A percentile compares a stretch with the other conserved stretches of the same genome.
Evolutionary conservation across 2,329 filamentous ascomycete species (phyloP).

Genomic region (Delphinella strobiligena): DNA sequence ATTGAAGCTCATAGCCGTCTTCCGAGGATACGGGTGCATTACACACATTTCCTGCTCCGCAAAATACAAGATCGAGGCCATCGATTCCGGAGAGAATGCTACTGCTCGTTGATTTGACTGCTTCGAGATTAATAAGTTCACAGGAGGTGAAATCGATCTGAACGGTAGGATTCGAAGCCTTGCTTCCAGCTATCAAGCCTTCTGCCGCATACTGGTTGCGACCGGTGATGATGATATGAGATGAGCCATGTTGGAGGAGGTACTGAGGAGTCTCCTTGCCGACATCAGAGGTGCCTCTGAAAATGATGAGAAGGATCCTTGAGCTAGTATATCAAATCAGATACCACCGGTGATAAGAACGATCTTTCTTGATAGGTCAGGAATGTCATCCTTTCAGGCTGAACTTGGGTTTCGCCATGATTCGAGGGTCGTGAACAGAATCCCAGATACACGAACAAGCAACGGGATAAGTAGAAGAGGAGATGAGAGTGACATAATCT

Average conservation of each 20-base stretch:
- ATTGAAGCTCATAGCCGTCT: slow-evolving; percentile 17
- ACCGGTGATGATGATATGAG: slow-evolving; percentile 41
- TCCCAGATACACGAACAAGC: too few species aligned
- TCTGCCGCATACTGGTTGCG: slow-evolving; percentile 32
- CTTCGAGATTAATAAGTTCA: slow-evolving; percentile 39
- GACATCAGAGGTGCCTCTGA: slow-evolving; percentile 31
- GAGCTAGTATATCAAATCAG: neutral
- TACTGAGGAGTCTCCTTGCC: slow-evolving; percentile 33
- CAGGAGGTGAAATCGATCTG: slow-evolving; percentile 35
- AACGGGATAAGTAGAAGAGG: neutral
- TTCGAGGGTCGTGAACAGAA: neutral
- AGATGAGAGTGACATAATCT: neutral
- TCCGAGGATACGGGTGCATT: slow-evolving; percentile 11
- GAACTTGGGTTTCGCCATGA: slow-evolving; percentile 7
- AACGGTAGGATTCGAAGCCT: slow-evolving; percentile 17
- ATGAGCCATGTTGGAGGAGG: slow-evolving; percentile 34
- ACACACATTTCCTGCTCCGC: slow-evolving; percentile 16
- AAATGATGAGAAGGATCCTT: neutral
- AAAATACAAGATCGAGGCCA: slow-evolving; percentile 21
- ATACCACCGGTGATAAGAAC: slow-evolving; percentile 16
- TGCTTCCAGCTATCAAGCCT: slow-evolving; percentile 29
- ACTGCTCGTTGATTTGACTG: slow-evolving; percentile 32
- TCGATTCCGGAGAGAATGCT: slow-evolving; percentile 27
- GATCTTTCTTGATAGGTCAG: slow-evolving; percentile 17
- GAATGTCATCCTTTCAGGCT: slow-evolving; percentile 15